Evolutionary conservation across 2,329 filamentous ascomycete genomes (phyloP), one percentile per base, ranked within the genome.

Genomic region (Karstenula rhodostoma): DNA sequence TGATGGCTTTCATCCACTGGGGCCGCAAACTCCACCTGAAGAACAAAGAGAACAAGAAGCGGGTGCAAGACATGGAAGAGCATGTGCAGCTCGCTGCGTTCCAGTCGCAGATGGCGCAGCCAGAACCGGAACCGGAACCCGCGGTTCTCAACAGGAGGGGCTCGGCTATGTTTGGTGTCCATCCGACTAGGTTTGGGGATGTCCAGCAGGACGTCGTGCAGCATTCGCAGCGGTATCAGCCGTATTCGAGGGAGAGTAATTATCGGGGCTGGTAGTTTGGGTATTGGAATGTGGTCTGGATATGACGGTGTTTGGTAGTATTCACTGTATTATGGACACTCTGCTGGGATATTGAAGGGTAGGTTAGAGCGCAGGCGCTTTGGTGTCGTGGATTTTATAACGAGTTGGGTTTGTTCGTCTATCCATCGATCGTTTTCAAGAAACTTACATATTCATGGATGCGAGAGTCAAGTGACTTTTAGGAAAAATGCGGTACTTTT

Each of bases 171-270:
- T 33, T 32, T 32, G 51, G 37, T 12, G 33, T 44, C 6, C 51
- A 54, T 22, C 51, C 51, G n/a, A 44, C 37, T 23, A 32, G 51
- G 37, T 54, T 54, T 15, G 37, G 51, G 37, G 51, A 44, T 27
- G 49, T 52, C 2, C n/a, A 42, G 49, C 19, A 52, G 49, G 35
- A 17, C 4, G n/a, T 4, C 17, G 49, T 52, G 33, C 19, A 27
- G 10, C 29, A 35, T 13, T 35, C 15, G 29, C 48, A 37, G 32
- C 17, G 27, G 33, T 52, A 52, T 52, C 22, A 40, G 33, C 33
- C 49, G 19, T 52, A 52, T 40, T 42, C 49, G 22, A 22, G 42
- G 19, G 42, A 44, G 42, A 44, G 42, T 22, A 22, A 22, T 23
- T 44, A 44, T 8, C 19, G 42, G 3, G 42, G 42, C 3, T 44